Conservation (phyloP, 2,329 filamentous ascomycete species). For the Mollisiaceae sp. region DNA sequence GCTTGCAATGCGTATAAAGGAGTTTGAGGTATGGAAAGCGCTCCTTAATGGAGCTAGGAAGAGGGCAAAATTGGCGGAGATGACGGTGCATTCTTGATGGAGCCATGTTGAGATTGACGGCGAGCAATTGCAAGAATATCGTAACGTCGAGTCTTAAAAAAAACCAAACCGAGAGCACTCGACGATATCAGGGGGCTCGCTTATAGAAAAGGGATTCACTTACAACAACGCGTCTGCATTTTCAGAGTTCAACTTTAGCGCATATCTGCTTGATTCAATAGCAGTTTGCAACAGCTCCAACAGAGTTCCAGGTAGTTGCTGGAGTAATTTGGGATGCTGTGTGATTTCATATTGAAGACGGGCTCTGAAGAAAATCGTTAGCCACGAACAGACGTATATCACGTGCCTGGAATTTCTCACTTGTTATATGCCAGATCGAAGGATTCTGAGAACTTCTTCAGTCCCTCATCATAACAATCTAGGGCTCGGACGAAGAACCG, state of each 20-base stretch:
- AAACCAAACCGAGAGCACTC: not conserved
- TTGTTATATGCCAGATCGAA: constrained; percentile 81
- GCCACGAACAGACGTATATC: constrained; percentile 1
- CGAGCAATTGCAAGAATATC: not conserved
- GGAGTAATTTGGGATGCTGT: constrained; percentile 66
- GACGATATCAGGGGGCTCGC: not conserved
- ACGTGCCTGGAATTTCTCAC: constrained; percentile 47
- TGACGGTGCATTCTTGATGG: not conserved
- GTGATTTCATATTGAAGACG: constrained; percentile 72
- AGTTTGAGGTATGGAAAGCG: not conserved
- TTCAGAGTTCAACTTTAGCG: constrained; percentile 61
- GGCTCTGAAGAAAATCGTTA: constrained; percentile 52
- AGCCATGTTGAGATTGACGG: not conserved
- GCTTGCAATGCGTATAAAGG: not conserved
- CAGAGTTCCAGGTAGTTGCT: constrained; percentile 58
- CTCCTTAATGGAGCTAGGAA: not conserved
- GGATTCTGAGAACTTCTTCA: constrained; percentile 62
- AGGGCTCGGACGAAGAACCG: constrained; percentile 67
- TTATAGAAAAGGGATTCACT: constrained; percentile 24
- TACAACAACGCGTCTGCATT: constrained; percentile 71
- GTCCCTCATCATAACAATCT: constrained; percentile 67
- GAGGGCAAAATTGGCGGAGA: not conserved
- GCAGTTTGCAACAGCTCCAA: constrained; percentile 63
- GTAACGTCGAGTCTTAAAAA: not conserved
- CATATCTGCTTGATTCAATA: constrained; percentile 66